Percentiles rank a stretch among this genome's conserved stretches.
Evolutionary conservation across 306 rosid genomes (phyloP).

Genomic region (Cucumis melo): DNA sequence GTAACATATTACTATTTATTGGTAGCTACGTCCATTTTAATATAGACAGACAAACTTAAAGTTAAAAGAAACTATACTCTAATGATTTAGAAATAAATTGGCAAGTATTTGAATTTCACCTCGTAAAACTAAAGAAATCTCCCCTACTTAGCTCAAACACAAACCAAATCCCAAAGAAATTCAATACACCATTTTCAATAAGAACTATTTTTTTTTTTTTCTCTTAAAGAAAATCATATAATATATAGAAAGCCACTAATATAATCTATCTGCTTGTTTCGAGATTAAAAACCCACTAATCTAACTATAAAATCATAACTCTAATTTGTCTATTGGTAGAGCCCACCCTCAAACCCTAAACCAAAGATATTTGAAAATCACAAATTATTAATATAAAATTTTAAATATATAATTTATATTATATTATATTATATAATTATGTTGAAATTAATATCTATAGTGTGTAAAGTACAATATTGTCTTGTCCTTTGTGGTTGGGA

Average conservation of each 20-base stretch:
- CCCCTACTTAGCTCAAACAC: not conserved
- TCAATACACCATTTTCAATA: not conserved
- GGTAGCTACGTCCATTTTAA: no score
- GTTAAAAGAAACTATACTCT: no score
- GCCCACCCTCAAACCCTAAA: not conserved
- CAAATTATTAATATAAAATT: not conserved
- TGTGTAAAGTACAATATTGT: conserved; percentile 1
- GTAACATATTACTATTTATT: no score
- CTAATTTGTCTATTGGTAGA: not conserved
- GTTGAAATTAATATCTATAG: not conserved
- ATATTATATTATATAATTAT: not conserved
- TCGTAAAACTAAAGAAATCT: no score
- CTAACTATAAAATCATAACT: not conserved
- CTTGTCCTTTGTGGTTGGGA: conserved; percentile 2
- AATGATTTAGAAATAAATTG: no score
- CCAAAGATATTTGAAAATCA: not conserved
- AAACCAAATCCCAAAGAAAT: conserved; percentile 1
- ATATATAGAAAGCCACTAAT: no score
- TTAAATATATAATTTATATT: no score
- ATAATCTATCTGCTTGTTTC: not conserved
- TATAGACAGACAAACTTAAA: no score
- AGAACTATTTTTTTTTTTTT: not conserved
- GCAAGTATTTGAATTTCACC: no score
- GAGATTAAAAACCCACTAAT: not conserved
- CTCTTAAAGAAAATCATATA: not conserved